phyloP scores from a whole-genome alignment of 2,329 filamentous ascomycete species.

The Fusarium buxicola region DNA sequence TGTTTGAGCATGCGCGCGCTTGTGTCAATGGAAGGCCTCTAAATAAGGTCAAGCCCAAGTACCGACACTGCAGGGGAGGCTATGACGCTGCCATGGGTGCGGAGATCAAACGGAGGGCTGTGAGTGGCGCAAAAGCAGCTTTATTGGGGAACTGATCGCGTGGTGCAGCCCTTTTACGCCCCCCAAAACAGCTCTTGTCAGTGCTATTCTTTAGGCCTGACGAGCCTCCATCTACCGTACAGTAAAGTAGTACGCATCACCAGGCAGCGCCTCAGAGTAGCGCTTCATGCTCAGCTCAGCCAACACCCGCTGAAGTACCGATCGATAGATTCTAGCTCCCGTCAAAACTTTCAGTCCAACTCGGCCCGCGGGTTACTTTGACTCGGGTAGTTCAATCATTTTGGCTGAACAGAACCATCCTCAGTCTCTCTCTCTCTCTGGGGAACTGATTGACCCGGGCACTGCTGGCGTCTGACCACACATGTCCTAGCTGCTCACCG shows the following conservation, averaged over 20 bases:
- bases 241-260: too few species aligned
- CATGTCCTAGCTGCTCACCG: not conserved
- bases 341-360: too few species aligned
- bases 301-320: too few species aligned
- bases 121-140: constrained; percentile 19
- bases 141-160: constrained; percentile 46
- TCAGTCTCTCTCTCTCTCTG: not conserved
- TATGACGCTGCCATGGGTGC: constrained; percentile 28
- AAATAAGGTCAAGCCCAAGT: constrained; percentile 13
- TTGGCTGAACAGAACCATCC: not conserved
- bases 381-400: too few species aligned
- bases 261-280: not conserved
- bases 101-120: constrained; percentile 5
- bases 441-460: not conserved
- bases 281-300: too few species aligned
- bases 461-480: not conserved
- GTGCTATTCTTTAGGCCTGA: constrained; percentile 8
- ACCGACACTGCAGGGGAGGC: constrained; percentile 17
- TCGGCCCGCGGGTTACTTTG: too few species aligned
- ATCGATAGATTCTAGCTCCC: too few species aligned
- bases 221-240: too few species aligned
- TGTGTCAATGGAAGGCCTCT: constrained; percentile 2
- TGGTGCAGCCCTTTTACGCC: constrained; percentile 26
- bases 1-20: constrained; percentile 39
- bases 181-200: not conserved